A percentile compares a stretch with the other conserved stretches of the same genome.
Conservation (phyloP, 2,329 filamentous ascomycete species). For the Anthostomella pinea region DNA sequence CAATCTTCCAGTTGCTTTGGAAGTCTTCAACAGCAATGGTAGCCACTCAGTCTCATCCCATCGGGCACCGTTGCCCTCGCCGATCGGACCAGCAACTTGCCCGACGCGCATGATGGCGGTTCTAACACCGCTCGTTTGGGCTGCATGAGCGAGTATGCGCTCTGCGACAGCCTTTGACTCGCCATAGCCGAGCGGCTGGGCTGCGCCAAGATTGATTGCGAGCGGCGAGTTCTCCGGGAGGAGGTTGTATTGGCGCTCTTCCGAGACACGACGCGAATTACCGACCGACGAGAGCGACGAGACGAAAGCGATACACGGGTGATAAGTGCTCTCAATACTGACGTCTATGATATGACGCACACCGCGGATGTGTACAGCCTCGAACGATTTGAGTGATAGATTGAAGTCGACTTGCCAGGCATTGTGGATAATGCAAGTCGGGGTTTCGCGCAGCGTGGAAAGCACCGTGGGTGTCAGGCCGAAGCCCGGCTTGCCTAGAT, state of each 20-base stretch:
- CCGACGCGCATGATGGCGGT: slow-evolving; percentile 16
- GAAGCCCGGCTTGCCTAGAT: slow-evolving; percentile 7
- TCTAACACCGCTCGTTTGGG: slow-evolving; percentile 1
- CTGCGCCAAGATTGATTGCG: not conserved
- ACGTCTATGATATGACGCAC: slow-evolving; percentile 16
- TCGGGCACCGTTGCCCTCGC: slow-evolving; percentile 2
- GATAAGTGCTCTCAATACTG: slow-evolving; percentile 1
- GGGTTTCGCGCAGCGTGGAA: not conserved
- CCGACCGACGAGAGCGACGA: slow-evolving; percentile 19
- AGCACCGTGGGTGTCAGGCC: slow-evolving; percentile 2
- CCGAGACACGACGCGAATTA: slow-evolving; percentile 7
- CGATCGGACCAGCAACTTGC: slow-evolving; percentile 18
- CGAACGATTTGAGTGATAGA: slow-evolving; percentile 17
- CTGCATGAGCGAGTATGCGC: slow-evolving; percentile 11
- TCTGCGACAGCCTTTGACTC: slow-evolving; percentile 18
- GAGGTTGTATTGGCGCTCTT: slow-evolving; percentile 9
- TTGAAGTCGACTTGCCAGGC: slow-evolving; percentile 27
- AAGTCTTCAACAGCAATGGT: slow-evolving; percentile 16
- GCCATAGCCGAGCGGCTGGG: slow-evolving; percentile 15
- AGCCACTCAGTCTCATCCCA: slow-evolving; percentile 23
- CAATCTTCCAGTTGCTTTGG: too few relatives aligned
- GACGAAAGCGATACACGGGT: slow-evolving; percentile 15
- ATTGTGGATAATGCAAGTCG: slow-evolving; percentile 18
- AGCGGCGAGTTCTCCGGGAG: slow-evolving; percentile 1
- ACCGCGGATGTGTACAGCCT: slow-evolving; percentile 14